phyloP scores from a whole-genome alignment of 164 flowering plant species.

The Liriodendron chinense region DNA sequence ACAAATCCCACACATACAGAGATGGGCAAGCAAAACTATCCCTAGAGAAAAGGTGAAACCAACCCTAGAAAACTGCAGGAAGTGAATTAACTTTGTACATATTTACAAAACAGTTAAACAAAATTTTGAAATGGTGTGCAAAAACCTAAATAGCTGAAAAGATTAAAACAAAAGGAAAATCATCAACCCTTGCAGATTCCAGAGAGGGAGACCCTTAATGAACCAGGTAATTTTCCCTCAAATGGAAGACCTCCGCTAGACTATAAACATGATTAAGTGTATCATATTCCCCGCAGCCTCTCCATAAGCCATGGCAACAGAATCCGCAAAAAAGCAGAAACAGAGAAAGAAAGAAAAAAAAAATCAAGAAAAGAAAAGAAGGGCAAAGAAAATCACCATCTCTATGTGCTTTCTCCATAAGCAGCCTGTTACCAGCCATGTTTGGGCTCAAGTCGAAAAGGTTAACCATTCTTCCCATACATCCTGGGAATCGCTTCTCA shows the following conservation, averaged over 20 bases:
- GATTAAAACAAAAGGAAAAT: too few relatives aligned
- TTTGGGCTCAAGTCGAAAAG: slow-evolving; percentile 62
- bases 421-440: slow-evolving; percentile 48
- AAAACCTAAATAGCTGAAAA: neutral
- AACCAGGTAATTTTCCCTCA: neutral
- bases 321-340: too few relatives aligned
- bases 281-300: neutral
- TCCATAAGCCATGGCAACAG: neutral
- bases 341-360: neutral
- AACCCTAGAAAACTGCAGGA: neutral
- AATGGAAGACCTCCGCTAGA: neutral
- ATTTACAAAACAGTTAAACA: neutral
- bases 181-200: neutral
- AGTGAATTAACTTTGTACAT: neutral
- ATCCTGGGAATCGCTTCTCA: slow-evolving; percentile 66
- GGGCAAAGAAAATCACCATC: slow-evolving; percentile 39
- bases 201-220: neutral
- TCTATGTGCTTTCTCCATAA: slow-evolving; percentile 58
- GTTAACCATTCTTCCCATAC: slow-evolving; percentile 83
- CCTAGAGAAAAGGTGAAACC: neutral
- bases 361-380: neutral
- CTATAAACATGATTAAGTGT: neutral
- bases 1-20: neutral
- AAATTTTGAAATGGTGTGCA: neutral
- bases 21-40: neutral